These are phyloP conservation scores for Dichotomopilus funicola DNA, from an alignment of 2,329 filamentous ascomycete species.

Conservation along the genomic window DNA sequence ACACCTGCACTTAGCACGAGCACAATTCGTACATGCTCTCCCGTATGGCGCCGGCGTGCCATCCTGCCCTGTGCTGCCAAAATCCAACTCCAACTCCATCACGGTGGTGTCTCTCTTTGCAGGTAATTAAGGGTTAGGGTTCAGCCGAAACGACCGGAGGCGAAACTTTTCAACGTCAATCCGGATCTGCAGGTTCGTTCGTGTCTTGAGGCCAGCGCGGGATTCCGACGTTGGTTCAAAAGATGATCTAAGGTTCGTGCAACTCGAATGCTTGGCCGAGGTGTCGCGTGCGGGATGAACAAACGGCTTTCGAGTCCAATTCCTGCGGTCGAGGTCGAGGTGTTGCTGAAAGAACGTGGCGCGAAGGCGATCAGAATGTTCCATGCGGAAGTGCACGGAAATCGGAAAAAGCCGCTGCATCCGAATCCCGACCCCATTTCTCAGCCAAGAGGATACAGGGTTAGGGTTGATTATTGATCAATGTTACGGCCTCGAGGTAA, in stretches of 20 bases:
- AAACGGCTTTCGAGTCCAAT: background rate
- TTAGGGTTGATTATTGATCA: background rate
- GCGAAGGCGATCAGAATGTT: background rate
- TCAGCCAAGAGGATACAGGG: background rate
- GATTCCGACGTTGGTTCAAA: background rate
- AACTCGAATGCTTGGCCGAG: background rate
- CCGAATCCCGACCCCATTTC: constrained; percentile 6
- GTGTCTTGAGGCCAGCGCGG: too few species aligned
- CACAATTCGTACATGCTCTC: constrained; percentile 41
- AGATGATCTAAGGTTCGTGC: background rate
- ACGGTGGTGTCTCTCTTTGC: background rate
- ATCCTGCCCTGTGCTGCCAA: background rate
- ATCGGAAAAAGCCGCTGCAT: constrained; percentile 2
- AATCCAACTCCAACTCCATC: constrained; percentile 7
- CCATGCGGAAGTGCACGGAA: background rate
- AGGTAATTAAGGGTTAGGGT: constrained; percentile 7
- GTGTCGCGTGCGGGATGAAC: background rate
- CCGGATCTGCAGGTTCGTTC: too few species aligned
- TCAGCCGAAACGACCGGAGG: background rate
- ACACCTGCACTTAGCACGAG: constrained; percentile 44
- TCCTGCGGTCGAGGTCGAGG: background rate
- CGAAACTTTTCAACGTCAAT: too few species aligned
- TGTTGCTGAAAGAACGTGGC: constrained; percentile 1
- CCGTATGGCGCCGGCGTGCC: constrained; percentile 31
- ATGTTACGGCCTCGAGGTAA: background rate